Evolutionary conservation across 2,329 filamentous ascomycete species (phyloP), one percentile per base, ranked within the genome.

Genomic region (Colletotrichum chrysophilum): DNA sequence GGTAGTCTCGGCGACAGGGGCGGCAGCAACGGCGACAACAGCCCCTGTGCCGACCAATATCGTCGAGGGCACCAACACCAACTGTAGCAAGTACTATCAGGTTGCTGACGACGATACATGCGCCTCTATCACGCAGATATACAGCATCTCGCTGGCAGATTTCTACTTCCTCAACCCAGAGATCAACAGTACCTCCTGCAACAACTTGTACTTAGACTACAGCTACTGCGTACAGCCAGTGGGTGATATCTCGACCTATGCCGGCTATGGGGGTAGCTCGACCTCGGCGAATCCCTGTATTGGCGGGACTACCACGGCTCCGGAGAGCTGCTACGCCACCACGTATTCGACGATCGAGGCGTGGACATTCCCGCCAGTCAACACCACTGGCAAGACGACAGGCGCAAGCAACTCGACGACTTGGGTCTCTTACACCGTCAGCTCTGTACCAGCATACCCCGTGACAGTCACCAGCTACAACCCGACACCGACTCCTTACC

Each of bases 241-340:
- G 9, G 78, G 78, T 8, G 67, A 71, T 34, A 79, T 71, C 14
- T 43, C n/a, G 30, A 71, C 64, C 16, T 71, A 71, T 52, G 14
- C 70, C 8, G 60, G 48, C 16, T 71, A 71, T 36, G 34, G 14
- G 7, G 61, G 61, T 3, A 24, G 61, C 61, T 21, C 18, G 18
- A 26, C n/a, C 2, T 26, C 62, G 4, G 26, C 62, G 3, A 65
- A 65, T 13, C 24, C 62, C 5, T 65, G 62, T 28, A 36, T 65
- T 21, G 62, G 62, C 34, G 62, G 62, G 7, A 65, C 62, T 24
- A 65, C 62, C n/a, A 48, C 38, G 13, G 21, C 30, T 21, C 36
- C 62, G 61, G 34, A 65, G 62, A 65, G 62, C 62, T 65, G 62
- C 26, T 65, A 65, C 26, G 62, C 62, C 62, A 65, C 62, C 9